Percentiles rank a stretch among this genome's conserved stretches.
These are phyloP conservation scores for Lactarius sanguifluus DNA, from an alignment of 768 basidiomycete genomes.

Conservation along the genomic window DNA sequence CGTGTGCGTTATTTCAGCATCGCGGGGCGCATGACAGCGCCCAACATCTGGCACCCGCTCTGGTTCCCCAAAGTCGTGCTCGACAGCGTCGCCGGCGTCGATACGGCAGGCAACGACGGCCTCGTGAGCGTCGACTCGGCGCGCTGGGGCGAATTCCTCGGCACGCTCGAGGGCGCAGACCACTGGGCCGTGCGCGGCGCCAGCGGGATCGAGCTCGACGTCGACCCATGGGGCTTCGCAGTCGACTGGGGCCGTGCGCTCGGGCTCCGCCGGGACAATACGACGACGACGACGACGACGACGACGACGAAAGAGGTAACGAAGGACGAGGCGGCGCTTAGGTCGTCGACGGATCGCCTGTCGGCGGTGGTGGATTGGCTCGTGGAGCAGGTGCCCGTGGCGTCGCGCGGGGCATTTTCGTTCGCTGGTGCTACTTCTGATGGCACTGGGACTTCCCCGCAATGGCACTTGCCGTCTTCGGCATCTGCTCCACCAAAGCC, in stretches of 20 bases:
- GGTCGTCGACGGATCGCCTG: constrained; percentile 66
- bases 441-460: constrained; percentile 2
- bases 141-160: constrained; percentile 95
- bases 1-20: constrained; percentile 91
- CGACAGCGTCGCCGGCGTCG: constrained; percentile 71
- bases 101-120: constrained; percentile 86
- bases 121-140: constrained; percentile 91
- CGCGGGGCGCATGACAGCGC: constrained; percentile 66
- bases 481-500: constrained; percentile 29
- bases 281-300: too few species aligned
- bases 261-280: constrained; percentile 29
- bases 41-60: constrained; percentile 88
- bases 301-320: constrained; percentile 28
- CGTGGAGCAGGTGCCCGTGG: constrained; percentile 55
- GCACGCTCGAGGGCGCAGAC: constrained; percentile 84
- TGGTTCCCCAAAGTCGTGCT: constrained; percentile 96
- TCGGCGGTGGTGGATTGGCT: constrained; percentile 81
- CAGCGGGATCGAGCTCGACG: constrained; percentile 66
- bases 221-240: constrained; percentile 48
- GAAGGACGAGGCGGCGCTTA: constrained; percentile 55
- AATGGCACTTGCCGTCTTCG: too few species aligned
- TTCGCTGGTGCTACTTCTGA: constrained; percentile 1
- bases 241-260: constrained; percentile 59
- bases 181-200: constrained; percentile 97
- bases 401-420: constrained; percentile 20